These are phyloP conservation scores for Amesomyces nigricolor DNA, from an alignment of 2,329 filamentous ascomycete species.

Conservation along the genomic window DNA sequence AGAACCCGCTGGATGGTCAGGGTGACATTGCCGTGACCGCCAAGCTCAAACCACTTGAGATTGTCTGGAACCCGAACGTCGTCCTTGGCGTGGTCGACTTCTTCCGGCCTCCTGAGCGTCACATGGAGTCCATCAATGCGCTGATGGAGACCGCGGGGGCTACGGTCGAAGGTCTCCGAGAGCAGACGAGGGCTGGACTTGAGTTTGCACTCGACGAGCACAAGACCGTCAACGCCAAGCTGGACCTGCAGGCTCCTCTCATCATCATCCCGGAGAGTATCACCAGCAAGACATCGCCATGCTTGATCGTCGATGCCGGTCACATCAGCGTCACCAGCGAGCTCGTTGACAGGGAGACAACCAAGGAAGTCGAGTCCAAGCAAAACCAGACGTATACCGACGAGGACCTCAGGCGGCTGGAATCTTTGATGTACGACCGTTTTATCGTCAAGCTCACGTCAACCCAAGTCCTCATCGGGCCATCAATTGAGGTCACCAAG, in stretches of 20 bases:
- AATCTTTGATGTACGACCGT: slow-evolving; percentile 95
- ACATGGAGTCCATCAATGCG: slow-evolving; percentile 97
- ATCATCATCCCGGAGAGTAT: slow-evolving; percentile 97
- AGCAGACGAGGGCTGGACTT: slow-evolving; percentile 91
- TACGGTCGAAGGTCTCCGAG: slow-evolving; percentile 88
- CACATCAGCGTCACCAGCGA: slow-evolving; percentile 93
- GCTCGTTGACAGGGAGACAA: slow-evolving; percentile 82
- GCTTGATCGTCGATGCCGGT: slow-evolving; percentile 91
- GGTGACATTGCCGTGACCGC: slow-evolving; percentile 86
- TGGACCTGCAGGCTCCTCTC: slow-evolving; percentile 90
- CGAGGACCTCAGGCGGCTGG: slow-evolving; percentile 79
- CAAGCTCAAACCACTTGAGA: slow-evolving; percentile 90
- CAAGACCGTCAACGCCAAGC: slow-evolving; percentile 93
- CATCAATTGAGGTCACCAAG: slow-evolving; percentile 85
- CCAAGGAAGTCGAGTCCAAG: slow-evolving; percentile 86
- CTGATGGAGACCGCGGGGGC: slow-evolving; percentile 93
- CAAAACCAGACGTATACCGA: slow-evolving; percentile 83
- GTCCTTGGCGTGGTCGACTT: slow-evolving; percentile 88
- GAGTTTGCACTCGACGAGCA: slow-evolving; percentile 97
- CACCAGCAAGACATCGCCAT: slow-evolving; percentile 71
- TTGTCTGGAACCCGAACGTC: slow-evolving; percentile 95
- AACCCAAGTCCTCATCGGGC: slow-evolving; percentile 91
- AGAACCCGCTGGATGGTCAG: slow-evolving; percentile 88
- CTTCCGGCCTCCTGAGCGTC: slow-evolving; percentile 90
- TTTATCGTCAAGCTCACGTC: slow-evolving; percentile 90